Conservation (phyloP, 345 rosid species). For the Rhodamnia argentea region DNA sequence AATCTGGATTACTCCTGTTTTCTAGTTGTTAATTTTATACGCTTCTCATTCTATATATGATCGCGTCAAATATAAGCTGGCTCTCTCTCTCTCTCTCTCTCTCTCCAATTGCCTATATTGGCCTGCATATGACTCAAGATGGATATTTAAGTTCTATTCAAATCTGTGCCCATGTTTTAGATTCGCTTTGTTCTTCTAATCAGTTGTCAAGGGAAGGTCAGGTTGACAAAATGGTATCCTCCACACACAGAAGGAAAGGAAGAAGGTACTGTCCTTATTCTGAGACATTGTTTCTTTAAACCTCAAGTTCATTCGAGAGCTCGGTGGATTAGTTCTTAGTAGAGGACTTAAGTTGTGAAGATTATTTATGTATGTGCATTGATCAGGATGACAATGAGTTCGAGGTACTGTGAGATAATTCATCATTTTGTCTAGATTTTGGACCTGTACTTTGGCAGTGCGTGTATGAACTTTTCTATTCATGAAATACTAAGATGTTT, state of each 20-base stretch:
- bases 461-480: too few relatives aligned
- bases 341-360: constrained; percentile 55
- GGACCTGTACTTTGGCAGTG: too few relatives aligned
- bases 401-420: too few relatives aligned
- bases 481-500: neutral
- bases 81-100: neutral
- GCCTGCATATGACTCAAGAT: neutral
- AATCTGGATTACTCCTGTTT: neutral
- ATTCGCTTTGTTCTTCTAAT: constrained; percentile 88
- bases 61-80: neutral
- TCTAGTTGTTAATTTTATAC: neutral
- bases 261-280: too few relatives aligned
- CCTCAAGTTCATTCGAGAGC: constrained; percentile 70
- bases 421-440: too few relatives aligned
- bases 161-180: constrained; percentile 14
- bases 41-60: neutral
- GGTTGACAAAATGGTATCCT: constrained; percentile 84
- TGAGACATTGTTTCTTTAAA: too few relatives aligned
- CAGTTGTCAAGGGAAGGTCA: constrained; percentile 95
- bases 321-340: constrained; percentile 46
- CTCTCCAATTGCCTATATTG: neutral
- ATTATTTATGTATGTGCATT: neutral
- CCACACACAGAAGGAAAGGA: too few relatives aligned
- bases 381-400: too few relatives aligned
- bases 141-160: neutral